phyloP scores from a whole-genome alignment of 208 protist genomes.

The Acanthamoeba polyphaga region DNA sequence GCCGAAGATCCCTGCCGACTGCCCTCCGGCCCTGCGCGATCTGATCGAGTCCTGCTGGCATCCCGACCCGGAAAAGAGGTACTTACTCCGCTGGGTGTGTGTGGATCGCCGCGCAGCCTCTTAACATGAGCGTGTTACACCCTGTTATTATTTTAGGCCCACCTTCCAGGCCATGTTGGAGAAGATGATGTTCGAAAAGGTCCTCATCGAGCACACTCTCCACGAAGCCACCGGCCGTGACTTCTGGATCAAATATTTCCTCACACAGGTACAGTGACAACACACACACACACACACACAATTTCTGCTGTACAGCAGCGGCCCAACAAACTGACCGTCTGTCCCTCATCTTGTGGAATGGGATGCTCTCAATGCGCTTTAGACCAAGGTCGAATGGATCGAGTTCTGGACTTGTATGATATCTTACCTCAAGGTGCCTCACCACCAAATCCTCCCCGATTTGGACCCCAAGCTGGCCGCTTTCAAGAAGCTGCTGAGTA shows the following conservation, averaged over 20 bases:
- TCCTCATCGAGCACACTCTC: slow-evolving; percentile 41
- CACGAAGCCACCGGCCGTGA: slow-evolving; percentile 15
- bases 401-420: slow-evolving; percentile 69
- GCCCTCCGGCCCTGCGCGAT: slow-evolving; percentile 5
- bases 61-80: slow-evolving; percentile 28
- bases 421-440: slow-evolving; percentile 49
- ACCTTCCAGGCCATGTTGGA: slow-evolving; percentile 54
- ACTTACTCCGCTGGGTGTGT: no score
- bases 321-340: background rate
- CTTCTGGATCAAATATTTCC: slow-evolving; percentile 71
- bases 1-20: slow-evolving; percentile 43
- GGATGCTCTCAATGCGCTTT: background rate
- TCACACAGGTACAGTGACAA: slow-evolving; percentile 22
- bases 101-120: background rate
- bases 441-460: slow-evolving; percentile 26
- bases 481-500: slow-evolving; percentile 52
- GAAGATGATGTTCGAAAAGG: slow-evolving; percentile 57
- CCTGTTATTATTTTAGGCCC: background rate
- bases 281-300: no score
- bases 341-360: background rate
- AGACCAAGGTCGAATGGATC: slow-evolving; percentile 53
- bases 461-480: slow-evolving; percentile 17
- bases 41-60: slow-evolving; percentile 51
- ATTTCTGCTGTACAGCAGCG: background rate
- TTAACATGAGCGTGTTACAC: background rate